Base-by-base conservation (phyloP, 169 alveolate genomes). In the Plasmodium fragile region DNA sequence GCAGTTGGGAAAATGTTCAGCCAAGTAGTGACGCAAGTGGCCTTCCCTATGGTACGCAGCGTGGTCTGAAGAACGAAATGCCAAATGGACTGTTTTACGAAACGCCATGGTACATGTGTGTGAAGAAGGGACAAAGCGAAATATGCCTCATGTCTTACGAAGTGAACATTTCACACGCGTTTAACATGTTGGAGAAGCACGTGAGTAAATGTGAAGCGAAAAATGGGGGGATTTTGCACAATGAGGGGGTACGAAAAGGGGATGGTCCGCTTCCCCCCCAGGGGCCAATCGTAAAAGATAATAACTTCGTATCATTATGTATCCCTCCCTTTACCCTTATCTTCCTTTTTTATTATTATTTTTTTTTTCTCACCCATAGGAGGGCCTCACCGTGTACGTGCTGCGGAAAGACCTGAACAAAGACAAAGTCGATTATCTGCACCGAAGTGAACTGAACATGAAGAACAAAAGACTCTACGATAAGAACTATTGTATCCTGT, bases 71-170 rank as follows among this genome's bases (percentile, higher is more conserved):
- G 10, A 78, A 78, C 13, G 81, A 59, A 87, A 41, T 28, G 6
- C 49, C 52, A 30, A 87, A 72, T 77, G 78, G 41, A 5, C 52
- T 45, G 28, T 78, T 75, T 59, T 87, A 77, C 70, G 93, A 87
- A 87, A 87, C 93, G 22, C 93, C 93, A 55, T 87, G 93, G 93
- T 87, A 87, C 36, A 87, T 87, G 80, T 78, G 93, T 39, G 49
- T 87, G 43, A 75, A 87, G 72, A 32, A 52, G 59, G 89, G 30
- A 7, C 11, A 53, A 16, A 77, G 13, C 34, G 93, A 87, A 87
- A 18, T 87, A 45, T 87, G 93, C 70, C 65, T 87, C 90, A 87
- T 87, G 93, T 87, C 85, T 39, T 87, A 87, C 49, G 93, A 87
- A 87, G 81, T 87, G 52, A 87, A 87, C 49, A 87, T 87, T 41